A percentile compares a stretch with the other conserved stretches of the same genome.
Evolutionary conservation across 2,329 filamentous ascomycete species (phyloP).

Genomic region (Ascochyta koolunga): DNA sequence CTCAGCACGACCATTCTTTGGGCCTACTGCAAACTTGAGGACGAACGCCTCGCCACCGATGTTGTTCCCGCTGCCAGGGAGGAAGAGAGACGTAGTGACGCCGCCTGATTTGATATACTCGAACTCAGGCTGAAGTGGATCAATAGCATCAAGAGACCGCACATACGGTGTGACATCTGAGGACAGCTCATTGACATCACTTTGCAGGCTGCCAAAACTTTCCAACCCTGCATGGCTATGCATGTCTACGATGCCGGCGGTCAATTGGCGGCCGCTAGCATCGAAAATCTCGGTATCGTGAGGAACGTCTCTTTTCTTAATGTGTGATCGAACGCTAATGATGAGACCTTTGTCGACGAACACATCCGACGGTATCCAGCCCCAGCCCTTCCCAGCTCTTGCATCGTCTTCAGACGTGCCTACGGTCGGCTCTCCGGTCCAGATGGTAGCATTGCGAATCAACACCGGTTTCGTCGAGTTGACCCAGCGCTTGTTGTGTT

Average conservation of each 20-base stretch:
- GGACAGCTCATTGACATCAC: conserved; percentile 69
- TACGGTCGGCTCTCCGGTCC: conserved; percentile 65
- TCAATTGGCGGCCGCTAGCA: conserved; percentile 66
- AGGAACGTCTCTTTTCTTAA: conserved; percentile 39
- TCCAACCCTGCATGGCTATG: conserved; percentile 60
- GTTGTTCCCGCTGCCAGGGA: conserved; percentile 74
- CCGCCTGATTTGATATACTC: conserved; percentile 74
- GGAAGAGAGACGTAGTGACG: conserved; percentile 70
- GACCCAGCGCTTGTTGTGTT: conserved; percentile 66
- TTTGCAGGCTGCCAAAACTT: conserved; percentile 60
- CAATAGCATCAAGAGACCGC: conserved; percentile 68
- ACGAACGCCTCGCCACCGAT: conserved; percentile 74
- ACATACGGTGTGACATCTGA: conserved; percentile 71
- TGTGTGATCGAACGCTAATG: conserved; percentile 56
- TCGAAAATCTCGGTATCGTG: conserved; percentile 59
- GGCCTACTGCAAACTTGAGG: conserved; percentile 46
- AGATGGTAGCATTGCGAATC: conserved; percentile 70
- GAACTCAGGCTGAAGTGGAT: conserved; percentile 68
- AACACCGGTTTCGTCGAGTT: conserved; percentile 65
- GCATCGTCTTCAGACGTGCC: conserved; percentile 62
- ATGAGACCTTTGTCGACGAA: conserved; percentile 67
- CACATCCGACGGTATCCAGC: conserved; percentile 67
- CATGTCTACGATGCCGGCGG: conserved; percentile 73
- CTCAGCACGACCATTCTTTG: conserved; percentile 66
- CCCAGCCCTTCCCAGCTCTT: conserved; percentile 63